Evolutionary conservation across 441 rosid genomes (phyloP).

Genomic region (Pelargonium cotyledonis): DNA sequence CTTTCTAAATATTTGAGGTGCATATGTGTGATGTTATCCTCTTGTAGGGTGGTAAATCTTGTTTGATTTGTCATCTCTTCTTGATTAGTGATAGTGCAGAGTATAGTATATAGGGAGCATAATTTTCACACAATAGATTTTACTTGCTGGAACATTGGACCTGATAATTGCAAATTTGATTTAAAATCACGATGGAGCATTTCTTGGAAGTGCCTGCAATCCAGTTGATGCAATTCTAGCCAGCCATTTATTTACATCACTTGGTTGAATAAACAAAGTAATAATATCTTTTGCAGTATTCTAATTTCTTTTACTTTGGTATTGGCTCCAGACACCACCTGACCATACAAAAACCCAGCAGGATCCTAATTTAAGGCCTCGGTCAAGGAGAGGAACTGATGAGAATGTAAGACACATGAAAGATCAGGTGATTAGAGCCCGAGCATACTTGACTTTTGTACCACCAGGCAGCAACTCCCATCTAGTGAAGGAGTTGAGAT

Average conservation of each 20-base stretch:
- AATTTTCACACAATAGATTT: background rate
- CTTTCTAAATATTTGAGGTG: background rate
- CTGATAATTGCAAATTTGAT: background rate
- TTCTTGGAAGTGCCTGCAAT: background rate
- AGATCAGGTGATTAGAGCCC: constrained; percentile 78
- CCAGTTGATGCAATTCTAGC: background rate
- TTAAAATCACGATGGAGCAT: background rate
- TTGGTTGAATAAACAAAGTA: background rate
- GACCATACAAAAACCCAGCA: constrained; percentile 22
- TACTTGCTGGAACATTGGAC: background rate
- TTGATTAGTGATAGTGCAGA: background rate
- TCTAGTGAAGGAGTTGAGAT: constrained; percentile 66
- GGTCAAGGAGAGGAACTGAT: constrained; percentile 38
- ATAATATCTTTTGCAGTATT: background rate
- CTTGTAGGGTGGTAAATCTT: background rate
- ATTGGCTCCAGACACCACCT: constrained; percentile 38
- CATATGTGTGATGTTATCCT: background rate
- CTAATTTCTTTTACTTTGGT: constrained; percentile 6
- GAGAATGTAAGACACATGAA: constrained; percentile 58
- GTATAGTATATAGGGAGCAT: background rate
- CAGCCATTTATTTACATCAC: background rate
- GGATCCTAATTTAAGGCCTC: constrained; percentile 30
- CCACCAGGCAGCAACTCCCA: constrained; percentile 71
- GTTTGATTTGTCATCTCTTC: background rate
- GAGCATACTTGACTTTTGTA: constrained; percentile 57